These are phyloP conservation scores for Litchi chinensis DNA, from an alignment of 345 rosid genomes.

Conservation along the genomic window DNA sequence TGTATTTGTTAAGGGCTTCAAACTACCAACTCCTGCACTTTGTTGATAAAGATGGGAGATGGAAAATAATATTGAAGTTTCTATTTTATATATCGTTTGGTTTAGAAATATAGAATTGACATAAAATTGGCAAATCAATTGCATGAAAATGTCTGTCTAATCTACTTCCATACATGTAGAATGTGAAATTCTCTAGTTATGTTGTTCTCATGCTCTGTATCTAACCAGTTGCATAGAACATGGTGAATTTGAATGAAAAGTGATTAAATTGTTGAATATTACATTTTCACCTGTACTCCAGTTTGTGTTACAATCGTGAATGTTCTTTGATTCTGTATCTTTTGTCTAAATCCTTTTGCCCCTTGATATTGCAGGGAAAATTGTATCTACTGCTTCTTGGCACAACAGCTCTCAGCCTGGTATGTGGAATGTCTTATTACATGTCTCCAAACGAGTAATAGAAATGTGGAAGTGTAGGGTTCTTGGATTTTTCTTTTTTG, in stretches of 20 bases:
- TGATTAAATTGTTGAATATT: not conserved
- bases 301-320: not conserved
- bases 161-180: not conserved
- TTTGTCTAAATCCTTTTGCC: not conserved
- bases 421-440: slow-evolving; percentile 26
- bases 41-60: not conserved
- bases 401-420: slow-evolving; percentile 82
- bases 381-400: slow-evolving; percentile 90
- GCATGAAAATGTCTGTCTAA: not conserved
- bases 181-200: slow-evolving; percentile 11
- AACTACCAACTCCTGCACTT: not conserved
- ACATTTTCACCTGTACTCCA: not conserved
- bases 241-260: not conserved
- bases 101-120: not conserved
- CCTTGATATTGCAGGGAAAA: slow-evolving; percentile 61
- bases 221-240: not conserved
- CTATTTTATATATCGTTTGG: not conserved
- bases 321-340: not conserved
- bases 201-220: not conserved
- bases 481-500: not conserved
- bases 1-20: not conserved
- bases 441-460: not conserved
- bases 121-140: not conserved
- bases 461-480: not conserved
- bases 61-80: not conserved